Base-by-base conservation (phyloP, 352 stramenopile genomes). In the Phytophthora ramorum region DNA sequence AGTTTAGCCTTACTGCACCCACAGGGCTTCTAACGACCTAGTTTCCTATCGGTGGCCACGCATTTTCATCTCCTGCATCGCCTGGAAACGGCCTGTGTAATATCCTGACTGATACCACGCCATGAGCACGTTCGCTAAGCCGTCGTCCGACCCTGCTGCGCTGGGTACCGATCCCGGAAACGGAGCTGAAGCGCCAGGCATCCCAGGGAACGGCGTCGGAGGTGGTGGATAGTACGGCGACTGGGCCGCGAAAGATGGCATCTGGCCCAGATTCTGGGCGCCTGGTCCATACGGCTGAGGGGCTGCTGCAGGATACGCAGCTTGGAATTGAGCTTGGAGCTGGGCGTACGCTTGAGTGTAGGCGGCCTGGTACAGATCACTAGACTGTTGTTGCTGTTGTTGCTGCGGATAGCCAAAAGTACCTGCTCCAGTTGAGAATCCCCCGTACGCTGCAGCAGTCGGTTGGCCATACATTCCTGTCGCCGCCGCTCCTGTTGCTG, bases 101-200 rank as follows among this genome's bases (percentile, higher is more conserved):
- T 93, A 95, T 49, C 85, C 87, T 16, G 83, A 93, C 56, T 93
- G 85, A 71, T 93, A 95, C 85, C 87, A 95, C n/a, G 87, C 75
- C 51, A 95, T 69, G 7, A 93, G 71, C 48, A 93, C 38, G 34
- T 90, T 93, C 7, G 87, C 77, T 17, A 95, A 61, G 3, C 87
- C 83, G 26, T 93, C 83, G 49, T 89, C 75, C 38, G 26, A 68
- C 26, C 20, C 62, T 60, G 38, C 34, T 24, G 58, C 30, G 19
- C 60, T 65, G 22, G 62, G 51, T 47, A 12, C 8, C 16, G 59
- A 44, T 46, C 58, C 51, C 58, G 66, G 38, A 49, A 66, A 72
- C 51, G 52, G 28, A 56, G 50, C 35, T 38, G 68, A 19, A 30
- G 37, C 61, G 24, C 58, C 47, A 7, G 61, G 56, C 30, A 76